Evolutionary conservation across 148 eudicot genomes (phyloP).

Genomic region (Rhododendron ovatum): DNA sequence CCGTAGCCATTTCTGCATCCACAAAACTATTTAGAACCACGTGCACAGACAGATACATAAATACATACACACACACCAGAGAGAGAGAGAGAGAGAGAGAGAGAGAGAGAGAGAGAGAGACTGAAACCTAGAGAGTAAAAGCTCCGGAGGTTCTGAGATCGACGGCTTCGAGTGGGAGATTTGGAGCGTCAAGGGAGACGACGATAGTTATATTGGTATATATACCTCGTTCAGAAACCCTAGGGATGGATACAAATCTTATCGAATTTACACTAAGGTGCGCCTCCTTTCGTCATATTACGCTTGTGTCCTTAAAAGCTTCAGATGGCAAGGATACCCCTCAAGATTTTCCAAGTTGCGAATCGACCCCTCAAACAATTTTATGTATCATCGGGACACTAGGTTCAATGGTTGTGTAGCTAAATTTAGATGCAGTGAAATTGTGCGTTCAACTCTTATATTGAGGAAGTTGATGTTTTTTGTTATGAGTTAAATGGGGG

Average conservation of each 20-base stretch:
- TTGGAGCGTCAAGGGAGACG: not conserved
- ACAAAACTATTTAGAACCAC: not conserved
- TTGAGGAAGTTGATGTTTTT: too few species aligned
- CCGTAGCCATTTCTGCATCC: conserved; percentile 60
- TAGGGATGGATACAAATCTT: not conserved
- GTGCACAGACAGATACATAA: not conserved
- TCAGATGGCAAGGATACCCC: not conserved
- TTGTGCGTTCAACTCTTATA: too few species aligned
- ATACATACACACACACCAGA: not conserved
- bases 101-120: not conserved
- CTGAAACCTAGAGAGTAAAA: not conserved
- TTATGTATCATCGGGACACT: not conserved
- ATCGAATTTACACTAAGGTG: not conserved
- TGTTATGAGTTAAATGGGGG: too few species aligned
- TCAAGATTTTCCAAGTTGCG: not conserved
- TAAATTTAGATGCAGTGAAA: too few species aligned
- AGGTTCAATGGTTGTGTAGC: too few species aligned
- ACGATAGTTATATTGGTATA: not conserved
- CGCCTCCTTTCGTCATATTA: not conserved
- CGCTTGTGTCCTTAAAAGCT: not conserved
- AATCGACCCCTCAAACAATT: not conserved
- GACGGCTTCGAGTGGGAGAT: not conserved
- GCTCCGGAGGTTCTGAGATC: not conserved
- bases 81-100: too few species aligned
- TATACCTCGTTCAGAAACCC: conserved; percentile 1